Base-by-base conservation (phyloP, 148 eudicot species). In the Oxyria digyna region DNA sequence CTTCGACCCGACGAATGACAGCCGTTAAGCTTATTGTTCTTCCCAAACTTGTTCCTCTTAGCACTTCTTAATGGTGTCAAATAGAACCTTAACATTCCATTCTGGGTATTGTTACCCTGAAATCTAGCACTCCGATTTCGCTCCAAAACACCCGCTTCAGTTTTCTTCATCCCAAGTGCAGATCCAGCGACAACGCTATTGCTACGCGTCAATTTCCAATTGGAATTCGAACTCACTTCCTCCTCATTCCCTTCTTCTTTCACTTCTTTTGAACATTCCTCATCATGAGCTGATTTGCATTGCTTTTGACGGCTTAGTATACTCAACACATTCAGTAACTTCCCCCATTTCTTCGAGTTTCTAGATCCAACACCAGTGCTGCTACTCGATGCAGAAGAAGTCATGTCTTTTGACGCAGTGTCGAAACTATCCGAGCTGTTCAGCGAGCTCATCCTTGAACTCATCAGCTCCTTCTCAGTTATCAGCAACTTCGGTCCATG, bases 31-130 rank as follows among this genome's bases (percentile, higher is more conserved):
- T 83, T 46, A 46, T 46, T 85, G 77, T 77, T 82, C 67, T 80
- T 83, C 62, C 81, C 88, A 70, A 84, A 73, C 72, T 83, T 89
- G 48, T 73, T 85, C 50, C 82, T 84, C 81, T 81, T 81, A 69
- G 69, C 70, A 78, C 78, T 90, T 85, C 89, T 79, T 70, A 83
- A 79, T 35, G 98, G 98, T 7, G 91, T 81, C 90, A 93, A 78
- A 71, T 93, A 85, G 73, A 93, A 84, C 45, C 92, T 79, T 66
- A 82, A 73, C 63, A 83, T 33, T 23, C 87, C 91, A 78, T 79
- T 81, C 31, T 83, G 48, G 18, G 29, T 15, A 35, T 55, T 21
- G 73, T 40, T 55, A 23, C 46, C 42, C 4, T 86, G 80, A 24
- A 80, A 82, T 67, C 86, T 80, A 12, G 84, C 86, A 67, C 87